Base-by-base conservation (phyloP, 352 stramenopile genomes). In the Pythium utonaiense region DNA sequence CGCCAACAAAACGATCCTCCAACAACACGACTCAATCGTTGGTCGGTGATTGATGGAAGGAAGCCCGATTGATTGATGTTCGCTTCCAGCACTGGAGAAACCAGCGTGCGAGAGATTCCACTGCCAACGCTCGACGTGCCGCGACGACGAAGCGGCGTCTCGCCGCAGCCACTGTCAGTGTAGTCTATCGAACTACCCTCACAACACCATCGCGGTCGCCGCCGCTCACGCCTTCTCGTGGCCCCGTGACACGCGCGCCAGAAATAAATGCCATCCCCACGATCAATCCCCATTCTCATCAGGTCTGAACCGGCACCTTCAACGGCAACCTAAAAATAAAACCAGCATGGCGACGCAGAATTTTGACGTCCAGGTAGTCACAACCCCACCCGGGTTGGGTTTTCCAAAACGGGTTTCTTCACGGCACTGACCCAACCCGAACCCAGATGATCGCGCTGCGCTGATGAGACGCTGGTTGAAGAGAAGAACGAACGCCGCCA, bases 61-160 rank as follows among this genome's bases (percentile, higher is more conserved):
- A 27, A 47, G 40, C 40, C n/a, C n/a, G n/a, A n/a, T n/a, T 44
- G 38, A 44, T 44, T 44, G 38, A 44, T 44, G 6, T 27, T 47
- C 17, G 40, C 40, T 24, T 47, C 40, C 40, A 27, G 40, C 40
- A 12, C 1, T 3, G 7, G 19, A 16, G 40, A 47, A 7, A 17
- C n/a, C 38, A n/a, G 6, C 14, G 38, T 0, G 40, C 19, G 16
- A 19, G 40, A 19, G 40, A 47, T 27, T 47, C 40, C 40, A 47
- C 40, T 17, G 17, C 44, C 12, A 24, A 41, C 38, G 47, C 52
- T 57, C 42, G 57, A 64, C 54, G 34, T 41, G 25, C 14, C 40
- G 56, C 47, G 56, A 51, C 47, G 47, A 19, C 48, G 57, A 64
- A 57, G 48, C 57, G 57, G 48, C 57, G 57, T 57, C n/a, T 47